Conservation (phyloP, 1,139 yeast genomes). For the Saccharomyces pastorianus region DNA sequence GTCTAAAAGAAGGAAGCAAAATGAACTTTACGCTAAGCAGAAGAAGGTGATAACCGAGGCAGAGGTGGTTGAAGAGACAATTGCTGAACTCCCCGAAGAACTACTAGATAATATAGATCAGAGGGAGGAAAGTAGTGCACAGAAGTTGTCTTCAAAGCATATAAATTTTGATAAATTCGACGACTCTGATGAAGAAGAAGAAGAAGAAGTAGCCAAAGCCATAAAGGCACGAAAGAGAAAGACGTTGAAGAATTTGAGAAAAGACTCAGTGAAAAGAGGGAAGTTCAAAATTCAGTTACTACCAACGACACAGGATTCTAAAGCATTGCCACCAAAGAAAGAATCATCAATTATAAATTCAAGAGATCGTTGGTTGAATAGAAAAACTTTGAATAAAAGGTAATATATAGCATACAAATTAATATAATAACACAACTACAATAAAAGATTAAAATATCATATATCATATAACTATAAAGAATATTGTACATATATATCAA, state of each 20-base stretch:
- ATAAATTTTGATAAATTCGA: conserved; percentile 29
- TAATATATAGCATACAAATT: conserved; percentile 6
- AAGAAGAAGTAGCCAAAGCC: conserved; percentile 22
- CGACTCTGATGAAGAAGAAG: conserved; percentile 13
- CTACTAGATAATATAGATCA: conserved; percentile 23
- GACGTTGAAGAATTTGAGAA: conserved; percentile 37
- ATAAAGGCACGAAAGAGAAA: conserved; percentile 37
- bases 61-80: conserved; percentile 17
- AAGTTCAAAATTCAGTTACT: conserved; percentile 43
- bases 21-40: conserved; percentile 39
- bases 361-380: conserved; percentile 52
- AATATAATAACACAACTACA: neutral
- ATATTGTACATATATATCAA: neutral
- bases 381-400: conserved; percentile 40
- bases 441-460: neutral
- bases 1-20: conserved; percentile 45
- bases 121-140: conserved; percentile 10
- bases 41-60: conserved; percentile 24
- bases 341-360: conserved; percentile 38
- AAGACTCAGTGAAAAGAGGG: conserved; percentile 41
- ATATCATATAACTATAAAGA: conserved; percentile 1
- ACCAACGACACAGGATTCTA: conserved; percentile 7
- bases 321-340: conserved; percentile 37
- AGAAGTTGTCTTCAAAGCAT: conserved; percentile 9
- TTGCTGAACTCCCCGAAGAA: conserved; percentile 28